Evolutionary conservation across 2,329 filamentous ascomycete genomes (phyloP).

Genomic region (Cercospora citrullina): DNA sequence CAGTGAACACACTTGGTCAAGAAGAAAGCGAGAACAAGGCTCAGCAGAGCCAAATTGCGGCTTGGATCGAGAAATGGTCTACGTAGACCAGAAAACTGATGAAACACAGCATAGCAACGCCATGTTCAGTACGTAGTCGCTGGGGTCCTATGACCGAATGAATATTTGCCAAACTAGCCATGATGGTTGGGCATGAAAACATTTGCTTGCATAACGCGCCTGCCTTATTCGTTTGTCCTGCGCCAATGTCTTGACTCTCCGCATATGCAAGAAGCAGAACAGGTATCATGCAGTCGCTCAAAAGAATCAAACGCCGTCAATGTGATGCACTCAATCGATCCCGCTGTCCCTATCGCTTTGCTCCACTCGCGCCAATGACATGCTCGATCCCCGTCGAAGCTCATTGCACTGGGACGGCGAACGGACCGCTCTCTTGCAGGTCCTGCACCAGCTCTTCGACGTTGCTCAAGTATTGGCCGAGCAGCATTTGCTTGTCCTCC

Average conservation of each 20-base stretch:
- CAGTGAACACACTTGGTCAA: not conserved
- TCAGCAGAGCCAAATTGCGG: not conserved
- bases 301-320: not conserved
- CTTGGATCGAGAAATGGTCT: not conserved
- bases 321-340: not conserved
- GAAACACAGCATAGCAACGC: not conserved
- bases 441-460: slow-evolving; percentile 81
- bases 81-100: not conserved
- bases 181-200: not conserved
- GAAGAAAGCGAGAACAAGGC: not conserved
- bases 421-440: slow-evolving; percentile 74
- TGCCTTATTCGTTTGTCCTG: not conserved
- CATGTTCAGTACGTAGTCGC: not conserved
- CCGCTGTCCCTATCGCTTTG: not conserved
- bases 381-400: not conserved
- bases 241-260: not conserved
- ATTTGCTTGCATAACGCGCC: not conserved
- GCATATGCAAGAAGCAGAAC: slow-evolving; percentile 1
- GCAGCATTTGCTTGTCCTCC: slow-evolving; percentile 76
- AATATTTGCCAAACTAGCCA: not conserved
- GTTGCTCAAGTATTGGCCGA: slow-evolving; percentile 76
- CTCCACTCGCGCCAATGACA: not conserved
- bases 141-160: not conserved
- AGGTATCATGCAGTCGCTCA: slow-evolving; percentile 16
- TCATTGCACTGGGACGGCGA: slow-evolving; percentile 38